These are phyloP conservation scores for Oxytropis ochrocephala DNA, from an alignment of 306 rosid species.

Conservation along the genomic window DNA sequence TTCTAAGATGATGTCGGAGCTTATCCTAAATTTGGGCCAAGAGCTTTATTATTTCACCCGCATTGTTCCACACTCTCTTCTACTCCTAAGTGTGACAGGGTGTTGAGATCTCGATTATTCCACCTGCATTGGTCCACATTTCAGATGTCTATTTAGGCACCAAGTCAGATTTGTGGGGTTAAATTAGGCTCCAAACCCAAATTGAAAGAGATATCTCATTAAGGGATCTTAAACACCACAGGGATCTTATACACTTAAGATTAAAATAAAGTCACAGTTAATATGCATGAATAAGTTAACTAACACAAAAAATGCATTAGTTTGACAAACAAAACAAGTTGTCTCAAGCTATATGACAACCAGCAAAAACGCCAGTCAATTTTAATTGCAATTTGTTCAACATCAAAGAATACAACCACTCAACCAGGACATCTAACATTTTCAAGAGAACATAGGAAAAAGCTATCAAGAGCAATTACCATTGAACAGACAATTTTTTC, in stretches of 20 bases:
- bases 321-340: not conserved
- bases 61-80: too few species aligned
- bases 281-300: not conserved
- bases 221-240: too few species aligned
- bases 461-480: constrained; percentile 45
- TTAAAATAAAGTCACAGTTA: not conserved
- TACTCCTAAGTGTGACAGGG: too few species aligned
- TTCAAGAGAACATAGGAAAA: not conserved
- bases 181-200: not conserved
- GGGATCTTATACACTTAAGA: too few species aligned
- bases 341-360: not conserved
- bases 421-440: constrained; percentile 4
- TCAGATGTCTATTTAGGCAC: too few species aligned
- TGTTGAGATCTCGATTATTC: too few species aligned
- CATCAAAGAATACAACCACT: not conserved
- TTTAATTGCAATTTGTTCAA: not conserved
- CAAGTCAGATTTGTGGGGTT: not conserved
- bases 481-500: constrained; percentile 77
- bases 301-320: not conserved
- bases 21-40: too few species aligned
- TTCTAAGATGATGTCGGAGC: too few species aligned
- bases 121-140: too few species aligned
- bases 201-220: not conserved
- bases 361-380: not conserved
- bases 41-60: too few species aligned